Conservation (phyloP, 2,329 filamentous ascomycete species). For the Penicillium frequentans region DNA sequence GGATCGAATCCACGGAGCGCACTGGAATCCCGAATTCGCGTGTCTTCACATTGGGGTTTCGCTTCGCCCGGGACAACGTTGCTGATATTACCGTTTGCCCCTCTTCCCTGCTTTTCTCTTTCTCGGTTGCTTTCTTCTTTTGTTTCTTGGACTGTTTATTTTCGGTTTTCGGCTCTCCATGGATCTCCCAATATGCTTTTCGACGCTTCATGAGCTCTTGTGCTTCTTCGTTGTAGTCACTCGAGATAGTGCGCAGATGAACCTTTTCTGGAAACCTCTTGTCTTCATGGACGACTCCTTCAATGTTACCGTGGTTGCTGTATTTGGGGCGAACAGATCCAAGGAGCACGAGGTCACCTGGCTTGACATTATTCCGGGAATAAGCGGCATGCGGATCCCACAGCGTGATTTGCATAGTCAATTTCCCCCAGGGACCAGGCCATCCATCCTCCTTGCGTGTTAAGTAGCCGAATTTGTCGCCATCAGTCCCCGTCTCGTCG, state of each 20-base stretch:
- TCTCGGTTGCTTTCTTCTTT: constrained; percentile 22
- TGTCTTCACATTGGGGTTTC: constrained; percentile 45
- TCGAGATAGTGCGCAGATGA: constrained; percentile 57
- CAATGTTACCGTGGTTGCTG: constrained; percentile 59
- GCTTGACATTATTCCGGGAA: constrained; percentile 56
- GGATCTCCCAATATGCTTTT: constrained; percentile 60
- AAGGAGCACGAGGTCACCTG: constrained; percentile 64
- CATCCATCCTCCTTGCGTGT: constrained; percentile 50
- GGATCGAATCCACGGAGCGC: constrained; percentile 49
- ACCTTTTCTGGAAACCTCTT: constrained; percentile 52
- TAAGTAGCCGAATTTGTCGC: constrained; percentile 59
- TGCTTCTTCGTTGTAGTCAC: constrained; percentile 48
- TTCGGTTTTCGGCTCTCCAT: constrained; percentile 46
- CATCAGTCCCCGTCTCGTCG: constrained; percentile 43
- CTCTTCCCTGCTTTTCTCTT: constrained; percentile 35
- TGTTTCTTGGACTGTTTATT: constrained; percentile 35
- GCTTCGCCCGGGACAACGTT: constrained; percentile 27
- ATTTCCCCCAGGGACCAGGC: constrained; percentile 72
- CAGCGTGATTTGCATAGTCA: constrained; percentile 69
- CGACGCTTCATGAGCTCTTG: constrained; percentile 64
- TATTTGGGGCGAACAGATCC: constrained; percentile 71
- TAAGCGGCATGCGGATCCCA: constrained; percentile 66
- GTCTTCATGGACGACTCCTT: constrained; percentile 71
- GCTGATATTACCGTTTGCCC: constrained; percentile 24
- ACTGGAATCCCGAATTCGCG: constrained; percentile 32